Percentiles rank a stretch among this genome's conserved stretches.
Evolutionary conservation across 371 early-diverging fungal genomes (phyloP).

Genomic region (Zopfochytrium polystomum): DNA sequence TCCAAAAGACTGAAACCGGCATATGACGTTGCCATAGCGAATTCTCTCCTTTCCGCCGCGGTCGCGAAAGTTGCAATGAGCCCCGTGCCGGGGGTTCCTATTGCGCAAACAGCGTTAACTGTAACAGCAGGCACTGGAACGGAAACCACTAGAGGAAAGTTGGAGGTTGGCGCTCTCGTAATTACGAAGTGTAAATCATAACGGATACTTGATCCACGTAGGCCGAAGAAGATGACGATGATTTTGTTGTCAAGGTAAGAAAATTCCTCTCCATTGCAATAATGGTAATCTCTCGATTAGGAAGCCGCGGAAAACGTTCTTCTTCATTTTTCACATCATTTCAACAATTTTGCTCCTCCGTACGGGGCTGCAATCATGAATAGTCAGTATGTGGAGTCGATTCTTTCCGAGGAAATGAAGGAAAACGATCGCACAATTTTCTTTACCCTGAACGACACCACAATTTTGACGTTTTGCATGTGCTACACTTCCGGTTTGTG

Average conservation of each 20-base stretch:
- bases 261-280: background rate
- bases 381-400: constrained; percentile 33
- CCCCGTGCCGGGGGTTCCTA: no score
- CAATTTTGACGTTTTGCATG: constrained; percentile 47
- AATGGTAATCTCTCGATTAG: constrained; percentile 18
- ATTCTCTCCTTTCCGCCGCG: no score
- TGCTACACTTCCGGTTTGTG: no score
- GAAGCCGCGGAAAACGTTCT: constrained; percentile 56
- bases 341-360: constrained; percentile 43
- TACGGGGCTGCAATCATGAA: constrained; percentile 39
- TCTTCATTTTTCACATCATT: constrained; percentile 47
- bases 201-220: no score
- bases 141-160: no score
- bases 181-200: no score
- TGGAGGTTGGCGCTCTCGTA: no score
- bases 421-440: constrained; percentile 52
- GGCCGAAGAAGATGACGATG: constrained; percentile 16
- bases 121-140: no score
- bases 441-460: constrained; percentile 60
- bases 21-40: no score
- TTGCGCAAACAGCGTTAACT: no score
- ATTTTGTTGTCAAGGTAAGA: constrained; percentile 19
- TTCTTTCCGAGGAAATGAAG: constrained; percentile 32
- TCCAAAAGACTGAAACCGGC: no score
- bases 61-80: no score